Percentiles rank a stretch among this genome's conserved stretches.
These are phyloP conservation scores for Nadsonia commutata DNA, from an alignment of 1,139 yeast genomes.

Conservation along the genomic window DNA sequence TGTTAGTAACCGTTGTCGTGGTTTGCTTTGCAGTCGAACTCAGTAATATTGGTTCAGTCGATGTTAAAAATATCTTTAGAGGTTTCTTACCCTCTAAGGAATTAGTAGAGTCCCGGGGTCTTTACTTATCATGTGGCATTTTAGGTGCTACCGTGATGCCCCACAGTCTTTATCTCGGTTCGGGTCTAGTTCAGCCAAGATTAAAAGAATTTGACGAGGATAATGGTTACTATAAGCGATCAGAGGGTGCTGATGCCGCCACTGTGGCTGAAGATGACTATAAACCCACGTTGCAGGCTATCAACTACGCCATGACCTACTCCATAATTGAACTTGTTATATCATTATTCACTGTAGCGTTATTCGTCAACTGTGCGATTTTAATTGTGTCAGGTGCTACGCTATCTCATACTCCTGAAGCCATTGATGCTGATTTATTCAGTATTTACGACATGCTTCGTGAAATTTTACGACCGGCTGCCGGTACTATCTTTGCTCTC, in stretches of 20 bases:
- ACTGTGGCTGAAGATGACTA: constrained; percentile 20
- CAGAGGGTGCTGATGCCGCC: constrained; percentile 29
- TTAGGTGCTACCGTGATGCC: constrained; percentile 81
- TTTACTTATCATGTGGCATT: constrained; percentile 63
- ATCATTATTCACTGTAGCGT: constrained; percentile 59
- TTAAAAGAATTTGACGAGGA: constrained; percentile 41
- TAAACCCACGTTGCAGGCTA: constrained; percentile 50
- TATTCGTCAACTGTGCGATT: constrained; percentile 68
- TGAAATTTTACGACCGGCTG: constrained; percentile 47
- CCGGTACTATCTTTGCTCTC: constrained; percentile 63
- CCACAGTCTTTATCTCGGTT: constrained; percentile 60
- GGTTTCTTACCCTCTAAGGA: constrained; percentile 58
- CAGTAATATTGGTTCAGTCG: constrained; percentile 33
- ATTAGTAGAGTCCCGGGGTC: constrained; percentile 47
- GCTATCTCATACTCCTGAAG: constrained; percentile 43
- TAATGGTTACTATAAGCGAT: constrained; percentile 13
- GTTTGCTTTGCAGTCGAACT: constrained; percentile 60
- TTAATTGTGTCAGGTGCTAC: constrained; percentile 65
- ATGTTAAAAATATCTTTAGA: constrained; percentile 39
- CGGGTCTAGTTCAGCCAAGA: constrained; percentile 63
- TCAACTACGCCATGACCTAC: constrained; percentile 48
- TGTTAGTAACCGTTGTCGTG: constrained; percentile 52
- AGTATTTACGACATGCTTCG: constrained; percentile 50
- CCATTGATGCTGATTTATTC: constrained; percentile 59
- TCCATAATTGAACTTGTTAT: constrained; percentile 50